These are phyloP conservation scores for Dovyalis caffra DNA, from an alignment of 345 rosid genomes.

Conservation along the genomic window DNA sequence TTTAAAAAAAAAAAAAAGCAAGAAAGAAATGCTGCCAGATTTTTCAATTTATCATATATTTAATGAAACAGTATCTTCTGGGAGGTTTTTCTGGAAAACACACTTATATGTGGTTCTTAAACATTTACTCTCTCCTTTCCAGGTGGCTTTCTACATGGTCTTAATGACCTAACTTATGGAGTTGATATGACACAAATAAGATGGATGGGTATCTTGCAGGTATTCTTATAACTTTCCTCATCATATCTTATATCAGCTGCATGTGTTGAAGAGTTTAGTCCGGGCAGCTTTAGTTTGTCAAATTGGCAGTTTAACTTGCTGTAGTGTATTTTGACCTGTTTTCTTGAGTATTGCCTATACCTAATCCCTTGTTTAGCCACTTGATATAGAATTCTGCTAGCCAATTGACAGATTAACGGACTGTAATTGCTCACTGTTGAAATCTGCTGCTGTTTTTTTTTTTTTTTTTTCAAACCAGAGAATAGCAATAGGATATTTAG, in stretches of 20 bases:
- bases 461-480: too few relatives aligned
- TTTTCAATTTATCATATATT: background rate
- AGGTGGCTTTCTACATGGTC: constrained; percentile 85
- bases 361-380: background rate
- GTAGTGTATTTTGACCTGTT: background rate
- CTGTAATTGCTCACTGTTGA: background rate
- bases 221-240: constrained; percentile 15
- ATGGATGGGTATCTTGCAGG: constrained; percentile 85
- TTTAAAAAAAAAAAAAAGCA: background rate
- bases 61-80: background rate
- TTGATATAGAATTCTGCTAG: background rate
- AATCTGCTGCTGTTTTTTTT: background rate
- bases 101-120: constrained; percentile 2
- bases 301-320: background rate
- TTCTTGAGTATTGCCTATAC: background rate
- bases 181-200: constrained; percentile 57
- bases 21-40: background rate
- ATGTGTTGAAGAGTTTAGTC: background rate
- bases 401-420: background rate
- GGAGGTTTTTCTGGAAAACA: background rate
- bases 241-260: background rate
- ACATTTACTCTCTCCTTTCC: constrained; percentile 15
- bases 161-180: constrained; percentile 62
- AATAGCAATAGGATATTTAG: constrained; percentile 69
- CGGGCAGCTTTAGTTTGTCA: background rate